Evolutionary conservation across 169 alveolate genomes (phyloP).

Genomic region (Babesia divergens): DNA sequence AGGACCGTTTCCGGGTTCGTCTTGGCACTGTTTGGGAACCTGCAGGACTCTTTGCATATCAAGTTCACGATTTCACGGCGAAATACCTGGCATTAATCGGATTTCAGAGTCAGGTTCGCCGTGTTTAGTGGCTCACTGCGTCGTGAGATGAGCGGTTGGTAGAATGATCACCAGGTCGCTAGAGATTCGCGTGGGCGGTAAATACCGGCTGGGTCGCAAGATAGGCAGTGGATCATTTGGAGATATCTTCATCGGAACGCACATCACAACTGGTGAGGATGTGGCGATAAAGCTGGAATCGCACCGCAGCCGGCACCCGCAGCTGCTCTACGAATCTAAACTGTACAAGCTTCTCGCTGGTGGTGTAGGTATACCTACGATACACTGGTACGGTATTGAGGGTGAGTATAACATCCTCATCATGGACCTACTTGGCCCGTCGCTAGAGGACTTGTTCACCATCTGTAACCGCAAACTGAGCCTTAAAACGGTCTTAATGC

Average conservation of each 20-base stretch:
- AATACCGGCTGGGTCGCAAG: constrained; percentile 95
- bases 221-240: constrained; percentile 99
- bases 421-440: constrained; percentile 95
- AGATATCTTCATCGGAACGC: constrained; percentile 93
- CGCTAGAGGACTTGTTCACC: constrained; percentile 94
- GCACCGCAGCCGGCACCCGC: constrained; percentile 93
- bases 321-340: constrained; percentile 94
- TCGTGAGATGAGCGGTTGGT: background rate
- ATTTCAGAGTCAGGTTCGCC: constrained; percentile 4
- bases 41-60: background rate
- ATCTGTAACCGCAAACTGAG: constrained; percentile 93
- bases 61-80: no score
- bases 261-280: constrained; percentile 92
- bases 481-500: constrained; percentile 91
- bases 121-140: constrained; percentile 2
- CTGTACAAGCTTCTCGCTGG: constrained; percentile 92
- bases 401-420: constrained; percentile 97
- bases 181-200: constrained; percentile 96
- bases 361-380: constrained; percentile 95
- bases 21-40: background rate
- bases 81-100: constrained; percentile 38
- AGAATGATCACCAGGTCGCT: constrained; percentile 67
- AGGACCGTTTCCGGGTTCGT: background rate
- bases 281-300: constrained; percentile 96
- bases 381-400: constrained; percentile 97